These are phyloP conservation scores for Plasmodium inui DNA, from an alignment of 169 alveolate genomes.

Conservation along the genomic window DNA sequence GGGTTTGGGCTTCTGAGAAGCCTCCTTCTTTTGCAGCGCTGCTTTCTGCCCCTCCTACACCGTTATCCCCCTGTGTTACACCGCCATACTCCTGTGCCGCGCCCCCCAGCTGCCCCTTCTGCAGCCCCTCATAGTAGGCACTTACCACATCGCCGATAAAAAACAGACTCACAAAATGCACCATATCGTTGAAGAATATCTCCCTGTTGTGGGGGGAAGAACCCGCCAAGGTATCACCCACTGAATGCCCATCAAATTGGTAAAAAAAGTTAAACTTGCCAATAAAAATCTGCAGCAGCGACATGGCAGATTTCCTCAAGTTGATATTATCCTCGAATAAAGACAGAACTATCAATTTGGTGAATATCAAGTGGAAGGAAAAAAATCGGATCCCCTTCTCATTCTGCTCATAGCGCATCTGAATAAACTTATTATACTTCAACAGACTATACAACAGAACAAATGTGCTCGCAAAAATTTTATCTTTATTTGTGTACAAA, in stretches of 20 bases:
- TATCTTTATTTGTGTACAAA: conserved; percentile 28
- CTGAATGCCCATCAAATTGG: not conserved
- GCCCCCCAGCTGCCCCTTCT: not conserved
- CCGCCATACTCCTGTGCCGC: not conserved
- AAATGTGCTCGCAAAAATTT: conserved; percentile 43
- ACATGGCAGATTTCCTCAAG: conserved; percentile 68
- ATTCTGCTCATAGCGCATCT: conserved; percentile 12
- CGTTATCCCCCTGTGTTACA: not conserved
- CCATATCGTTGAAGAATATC: not conserved
- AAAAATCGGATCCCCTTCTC: conserved; percentile 1
- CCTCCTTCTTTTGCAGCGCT: not conserved
- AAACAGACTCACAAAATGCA: conserved; percentile 28
- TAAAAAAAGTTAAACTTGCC: conserved; percentile 66
- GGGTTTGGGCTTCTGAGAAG: not conserved
- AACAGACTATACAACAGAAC: conserved; percentile 62
- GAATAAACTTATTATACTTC: conserved; percentile 36
- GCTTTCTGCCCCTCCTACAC: not conserved
- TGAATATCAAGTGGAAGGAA: conserved; percentile 48
- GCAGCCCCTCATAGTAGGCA: conserved; percentile 26
- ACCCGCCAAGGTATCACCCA: not conserved
- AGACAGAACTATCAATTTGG: conserved; percentile 40
- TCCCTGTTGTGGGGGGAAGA: not conserved
- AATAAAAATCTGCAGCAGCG: conserved; percentile 35
- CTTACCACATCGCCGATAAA: conserved; percentile 28
- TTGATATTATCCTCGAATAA: conserved; percentile 57